These are phyloP conservation scores for Fennellomyces sp. DNA, from an alignment of 371 early-diverging fungal genomes.

Conservation along the genomic window DNA sequence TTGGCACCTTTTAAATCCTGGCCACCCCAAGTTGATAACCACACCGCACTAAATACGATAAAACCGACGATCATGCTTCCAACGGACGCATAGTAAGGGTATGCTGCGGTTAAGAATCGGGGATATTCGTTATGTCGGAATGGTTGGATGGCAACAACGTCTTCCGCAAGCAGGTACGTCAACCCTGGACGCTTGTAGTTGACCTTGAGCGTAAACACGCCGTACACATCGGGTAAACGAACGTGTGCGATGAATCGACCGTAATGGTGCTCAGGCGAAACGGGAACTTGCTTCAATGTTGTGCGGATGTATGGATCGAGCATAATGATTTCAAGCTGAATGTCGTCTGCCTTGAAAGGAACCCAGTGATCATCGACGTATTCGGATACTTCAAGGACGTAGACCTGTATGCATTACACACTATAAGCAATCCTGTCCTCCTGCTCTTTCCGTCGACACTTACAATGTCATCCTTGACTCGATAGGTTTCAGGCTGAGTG, in stretches of 20 bases:
- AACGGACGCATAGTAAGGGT: constrained; percentile 92
- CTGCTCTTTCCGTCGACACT: constrained; percentile 6
- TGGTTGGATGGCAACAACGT: constrained; percentile 86
- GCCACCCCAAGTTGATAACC: constrained; percentile 65
- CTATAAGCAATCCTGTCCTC: not conserved
- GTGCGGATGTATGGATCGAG: constrained; percentile 94
- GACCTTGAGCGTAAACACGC: constrained; percentile 94
- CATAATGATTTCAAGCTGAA: constrained; percentile 95
- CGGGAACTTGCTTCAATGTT: constrained; percentile 62
- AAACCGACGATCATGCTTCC: constrained; percentile 86
- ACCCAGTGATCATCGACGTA: constrained; percentile 82
- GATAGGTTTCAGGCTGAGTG: constrained; percentile 74
- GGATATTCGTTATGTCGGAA: constrained; percentile 95
- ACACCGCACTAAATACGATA: constrained; percentile 78
- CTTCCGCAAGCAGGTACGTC: constrained; percentile 70
- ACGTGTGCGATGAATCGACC: constrained; percentile 61
- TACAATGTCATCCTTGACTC: constrained; percentile 91
- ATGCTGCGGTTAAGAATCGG: constrained; percentile 88
- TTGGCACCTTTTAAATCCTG: constrained; percentile 11
- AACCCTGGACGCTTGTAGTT: constrained; percentile 88
- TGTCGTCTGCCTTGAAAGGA: constrained; percentile 72
- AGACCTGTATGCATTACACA: no score
- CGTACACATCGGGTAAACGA: constrained; percentile 91
- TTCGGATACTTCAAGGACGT: constrained; percentile 78
- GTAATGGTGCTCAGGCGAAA: constrained; percentile 22